phyloP scores from a whole-genome alignment of 2,329 filamentous ascomycete genomes.

The Aureobasidium sp. region DNA sequence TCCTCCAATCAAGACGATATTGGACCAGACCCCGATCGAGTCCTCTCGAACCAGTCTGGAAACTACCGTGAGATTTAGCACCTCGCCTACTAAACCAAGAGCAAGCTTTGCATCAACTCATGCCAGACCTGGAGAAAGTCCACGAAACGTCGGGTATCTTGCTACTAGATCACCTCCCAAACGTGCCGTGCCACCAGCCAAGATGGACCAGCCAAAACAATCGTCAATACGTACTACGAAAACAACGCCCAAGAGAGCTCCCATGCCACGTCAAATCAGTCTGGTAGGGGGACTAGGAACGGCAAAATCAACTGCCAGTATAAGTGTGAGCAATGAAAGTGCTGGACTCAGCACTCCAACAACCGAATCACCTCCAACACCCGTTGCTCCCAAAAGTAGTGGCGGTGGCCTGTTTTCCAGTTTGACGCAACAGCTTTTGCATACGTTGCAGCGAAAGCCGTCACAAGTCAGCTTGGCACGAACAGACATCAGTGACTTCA shows the following conservation, averaged over 20 bases:
- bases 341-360: constrained; percentile 8
- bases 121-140: not conserved
- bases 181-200: not conserved
- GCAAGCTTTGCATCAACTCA: not conserved
- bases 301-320: constrained; percentile 57
- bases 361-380: not conserved
- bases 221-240: not conserved
- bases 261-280: constrained; percentile 73
- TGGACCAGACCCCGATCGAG: constrained; percentile 4
- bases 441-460: constrained; percentile 13
- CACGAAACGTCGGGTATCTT: not conserved
- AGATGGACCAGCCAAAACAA: not conserved
- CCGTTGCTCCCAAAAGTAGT: not conserved
- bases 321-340: constrained; percentile 20
- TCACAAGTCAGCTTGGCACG: constrained; percentile 12
- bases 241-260: constrained; percentile 36
- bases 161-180: not conserved
- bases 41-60: not conserved
- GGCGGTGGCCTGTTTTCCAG: constrained; percentile 1
- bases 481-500: not conserved
- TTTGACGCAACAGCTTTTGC: constrained; percentile 14
- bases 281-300: constrained; percentile 73
- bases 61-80: constrained; percentile 3
- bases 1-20: not conserved
- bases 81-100: not conserved